Conservation (phyloP, 495 filamentous ascomycete genomes). For the Pseudoneurospora amorphoporcata region DNA sequence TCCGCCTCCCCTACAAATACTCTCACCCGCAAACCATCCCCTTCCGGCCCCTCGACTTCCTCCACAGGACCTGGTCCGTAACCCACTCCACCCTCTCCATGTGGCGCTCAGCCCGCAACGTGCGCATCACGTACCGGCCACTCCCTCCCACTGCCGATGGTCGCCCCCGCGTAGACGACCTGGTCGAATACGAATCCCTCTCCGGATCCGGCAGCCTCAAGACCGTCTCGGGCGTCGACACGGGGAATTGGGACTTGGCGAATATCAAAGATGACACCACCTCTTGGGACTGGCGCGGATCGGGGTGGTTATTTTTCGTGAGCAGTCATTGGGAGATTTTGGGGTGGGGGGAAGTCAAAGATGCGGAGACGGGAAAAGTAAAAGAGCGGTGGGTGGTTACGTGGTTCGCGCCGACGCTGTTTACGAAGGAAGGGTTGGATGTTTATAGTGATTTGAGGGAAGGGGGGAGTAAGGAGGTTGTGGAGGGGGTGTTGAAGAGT, state of each 20-base stretch:
- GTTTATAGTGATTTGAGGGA: slow-evolving; percentile 50
- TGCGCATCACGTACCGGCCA: slow-evolving; percentile 58
- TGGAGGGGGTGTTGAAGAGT: slow-evolving; percentile 30
- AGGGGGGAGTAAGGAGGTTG: slow-evolving; percentile 40
- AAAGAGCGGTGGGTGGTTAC: slow-evolving; percentile 56
- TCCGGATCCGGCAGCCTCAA: slow-evolving; percentile 38
- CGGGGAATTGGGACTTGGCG: slow-evolving; percentile 25
- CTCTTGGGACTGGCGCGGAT: slow-evolving; percentile 63
- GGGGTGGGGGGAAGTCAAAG: slow-evolving; percentile 46
- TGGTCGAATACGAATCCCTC: slow-evolving; percentile 51
- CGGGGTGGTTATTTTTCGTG: slow-evolving; percentile 53
- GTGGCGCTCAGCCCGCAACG: slow-evolving; percentile 62
- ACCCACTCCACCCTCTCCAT: slow-evolving; percentile 68
- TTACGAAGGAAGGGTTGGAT: slow-evolving; percentile 68
- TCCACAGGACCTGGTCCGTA: slow-evolving; percentile 62
- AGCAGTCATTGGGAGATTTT: slow-evolving; percentile 64
- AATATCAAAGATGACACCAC: slow-evolving; percentile 15
- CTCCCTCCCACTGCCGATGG: slow-evolving; percentile 25
- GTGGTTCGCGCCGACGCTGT: slow-evolving; percentile 63
- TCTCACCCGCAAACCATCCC: slow-evolving; percentile 17
- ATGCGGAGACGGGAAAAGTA: slow-evolving; percentile 17
- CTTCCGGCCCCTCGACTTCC: slow-evolving; percentile 47
- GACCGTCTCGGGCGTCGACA: slow-evolving; percentile 54
- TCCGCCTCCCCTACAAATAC: slow-evolving; percentile 39
- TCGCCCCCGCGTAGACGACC: slow-evolving; percentile 47